Evolutionary conservation across 2,329 filamentous ascomycete species (phyloP), one percentile per base, ranked within the genome.

Genomic region (Neonectria punicea): DNA sequence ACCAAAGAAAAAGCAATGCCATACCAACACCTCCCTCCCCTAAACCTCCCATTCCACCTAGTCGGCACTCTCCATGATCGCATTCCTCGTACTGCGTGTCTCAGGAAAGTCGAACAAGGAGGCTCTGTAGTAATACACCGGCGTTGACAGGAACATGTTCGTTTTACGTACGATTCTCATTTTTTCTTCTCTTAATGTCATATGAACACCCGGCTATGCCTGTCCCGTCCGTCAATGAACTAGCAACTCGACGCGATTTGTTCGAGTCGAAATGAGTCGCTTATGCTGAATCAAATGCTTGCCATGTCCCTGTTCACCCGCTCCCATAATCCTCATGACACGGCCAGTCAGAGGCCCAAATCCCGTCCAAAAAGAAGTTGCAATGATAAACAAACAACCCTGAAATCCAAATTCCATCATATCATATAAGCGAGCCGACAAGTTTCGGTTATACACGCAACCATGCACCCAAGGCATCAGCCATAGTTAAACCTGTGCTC

Each of bases 281-380:
- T 8, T 20, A 18, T 58, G n/a, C 30, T 18, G 14, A 30, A 43
- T 32, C 56, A 30, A 58, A 51, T 20, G 28, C 50, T 20, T 30
- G 14, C 46, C 56, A 51, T 58, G 39, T 57, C 28, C 25, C 54
- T 5, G n/a, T 25, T 49, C 44, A 44, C 32, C 30, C 54, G 20
- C 34, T 49, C 43, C 43, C 44, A 28, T 28, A 22, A 13, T 34
- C 16, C 43, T 44, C 18, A 22, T 20, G 30, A 49, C 39, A 30
- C 54, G n/a, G 18, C 16, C 20, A 18, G 18, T 13, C 16, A 57
- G 20, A 51, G 22, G 22, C 20, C 10, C 47, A 14, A 20, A 34
- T 14, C 20, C 53, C 41, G 20, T 28, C 20, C 10, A 25, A 44
- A 57, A 36, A 10, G 25, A 25, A 47, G 18, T 16, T 14, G 20